Evolutionary conservation across 2,329 filamentous ascomycete genomes (phyloP), one percentile per base, ranked within the genome.

Genomic region (Pyrenophora tritici-repentis): DNA sequence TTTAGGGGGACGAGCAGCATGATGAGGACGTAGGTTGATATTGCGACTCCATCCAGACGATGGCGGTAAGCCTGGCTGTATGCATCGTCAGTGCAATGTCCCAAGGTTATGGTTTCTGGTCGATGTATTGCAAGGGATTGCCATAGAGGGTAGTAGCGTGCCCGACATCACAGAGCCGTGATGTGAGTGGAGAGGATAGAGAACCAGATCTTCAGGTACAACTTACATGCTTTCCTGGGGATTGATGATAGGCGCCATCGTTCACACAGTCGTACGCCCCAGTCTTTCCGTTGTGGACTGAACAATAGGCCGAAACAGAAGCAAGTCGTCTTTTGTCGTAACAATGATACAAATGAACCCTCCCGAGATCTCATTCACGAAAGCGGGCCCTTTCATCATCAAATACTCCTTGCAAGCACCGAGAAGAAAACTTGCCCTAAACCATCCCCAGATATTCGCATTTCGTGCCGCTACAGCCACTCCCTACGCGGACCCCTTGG

Each of bases 1-100:
- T 64, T 66, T 17, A 65, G 39, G 12, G 63, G 63, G 6, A 66
- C 63, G 5, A 66, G 36, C 4, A 62, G 8, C 57, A 63, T 65
- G 20, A 62, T 47, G 13, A 66, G 35, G 14, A 53, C 41, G 24
- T 65, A 66, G 8, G 63, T 66, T 8, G 61, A 50, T 20, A 50
- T 53, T 13, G 57, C 53, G 4, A 58, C 56, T 39, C 63, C 63
- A 60, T 62, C 61, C 6, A 62, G 55, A 43, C 61, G 60, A 14
- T 24, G 47, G 26, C 49, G 56, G 41, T 56, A 63, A 4, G 56
- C 47, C 14, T 42, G 46, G 17, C 49, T 52, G 35, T 33, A 13
- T 5, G 12, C 17, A 12, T 13, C 14, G 44, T 52, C 34, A 52
- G 38, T 26, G 17, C 8, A 16, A 35, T 20, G 29, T 37, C 32